A percentile compares a stretch with the other conserved stretches of the same genome.
phyloP scores from a whole-genome alignment of 768 basidiomycete genomes.

The Lanmaoa pseudosensibilis region DNA sequence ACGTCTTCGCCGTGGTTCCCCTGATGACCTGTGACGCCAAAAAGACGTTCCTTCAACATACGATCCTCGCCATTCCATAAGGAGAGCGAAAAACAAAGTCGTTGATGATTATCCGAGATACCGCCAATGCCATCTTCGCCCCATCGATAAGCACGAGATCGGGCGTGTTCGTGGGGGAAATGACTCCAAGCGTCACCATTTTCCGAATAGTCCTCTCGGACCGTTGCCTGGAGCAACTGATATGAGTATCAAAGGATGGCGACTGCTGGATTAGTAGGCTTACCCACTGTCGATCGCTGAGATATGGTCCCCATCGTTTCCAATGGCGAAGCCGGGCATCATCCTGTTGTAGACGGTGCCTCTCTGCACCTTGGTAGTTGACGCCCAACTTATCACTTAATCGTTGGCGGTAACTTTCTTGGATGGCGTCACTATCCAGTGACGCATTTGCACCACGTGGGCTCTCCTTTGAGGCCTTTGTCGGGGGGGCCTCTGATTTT shows the following conservation, averaged over 20 bases:
- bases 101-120: slow-evolving; percentile 95
- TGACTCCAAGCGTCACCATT: slow-evolving; percentile 96
- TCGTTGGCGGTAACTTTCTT: slow-evolving; percentile 57
- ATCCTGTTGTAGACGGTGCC: slow-evolving; percentile 82
- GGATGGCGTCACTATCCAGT: slow-evolving; percentile 9
- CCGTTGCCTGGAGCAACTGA: slow-evolving; percentile 70
- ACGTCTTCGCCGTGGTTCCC: slow-evolving; percentile 99
- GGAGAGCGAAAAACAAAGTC: slow-evolving; percentile 85
- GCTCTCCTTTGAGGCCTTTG: slow-evolving; percentile 43
- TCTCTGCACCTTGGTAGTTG: slow-evolving; percentile 80
- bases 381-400: slow-evolving; percentile 62
- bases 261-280: slow-evolving; percentile 23
- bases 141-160: slow-evolving; percentile 96
- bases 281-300: slow-evolving; percentile 97
- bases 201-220: slow-evolving; percentile 96
- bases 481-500: slow-evolving; percentile 39
- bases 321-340: slow-evolving; percentile 81
- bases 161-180: slow-evolving; percentile 91
- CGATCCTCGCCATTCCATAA: slow-evolving; percentile 95
- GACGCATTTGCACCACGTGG: slow-evolving; percentile 20
- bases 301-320: slow-evolving; percentile 99
- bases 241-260: slow-evolving; percentile 11
- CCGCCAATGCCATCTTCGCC: slow-evolving; percentile 98
- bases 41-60: slow-evolving; percentile 95
- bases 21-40: slow-evolving; percentile 94